Base-by-base conservation (phyloP, 140 eudicot species). In the Oenanthe javanica region DNA sequence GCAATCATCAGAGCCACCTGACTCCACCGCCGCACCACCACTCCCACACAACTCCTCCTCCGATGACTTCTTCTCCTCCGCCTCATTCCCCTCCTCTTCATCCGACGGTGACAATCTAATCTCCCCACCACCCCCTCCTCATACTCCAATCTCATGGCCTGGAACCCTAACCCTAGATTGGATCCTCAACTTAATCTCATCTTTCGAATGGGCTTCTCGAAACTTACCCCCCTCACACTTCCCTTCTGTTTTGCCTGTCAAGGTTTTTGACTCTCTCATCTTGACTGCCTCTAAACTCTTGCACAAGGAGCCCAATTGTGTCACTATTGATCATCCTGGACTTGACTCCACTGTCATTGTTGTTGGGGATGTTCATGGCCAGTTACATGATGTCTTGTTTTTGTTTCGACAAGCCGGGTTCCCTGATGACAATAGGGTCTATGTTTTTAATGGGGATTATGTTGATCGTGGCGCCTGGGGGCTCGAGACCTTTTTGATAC, bases 391-490 rank as follows among this genome's bases (percentile, higher is more conserved):
- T 87, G 97, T 94, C 23, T 54, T 94, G 77, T 92, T 87, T 63
- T 49, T 94, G 87, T 79, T 94, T 84, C 79, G 81, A 15, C 93
- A 90, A 47, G 93, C 92, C 0, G 93, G 95, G 8, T 85, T 83
- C 71, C 97, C 97, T 12, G 77, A 82, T 69, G 93, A 92, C 4
- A 86, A 94, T 80, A 83, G 94, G 72, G 80, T 90, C 21, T 94
- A 85, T 82, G 98, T 94, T 75, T 94, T 94, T 77, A 94, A 94
- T 85, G 98, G 98, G 18, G 98, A 94, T 90, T 94, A 94, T 86
- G 98, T 94, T 40, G 98, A 94, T 79, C 80, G 98, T 78, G 98
- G 98, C 21, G 98, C 98, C 75, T 94, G 98, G 98, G 98, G 98
- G 0, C 95, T 94, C 78, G 98, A 94, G 80, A 93, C 97, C 9